Evolutionary conservation across 257 asterid species (phyloP).

Genomic region (Orobanche coerulescens): DNA sequence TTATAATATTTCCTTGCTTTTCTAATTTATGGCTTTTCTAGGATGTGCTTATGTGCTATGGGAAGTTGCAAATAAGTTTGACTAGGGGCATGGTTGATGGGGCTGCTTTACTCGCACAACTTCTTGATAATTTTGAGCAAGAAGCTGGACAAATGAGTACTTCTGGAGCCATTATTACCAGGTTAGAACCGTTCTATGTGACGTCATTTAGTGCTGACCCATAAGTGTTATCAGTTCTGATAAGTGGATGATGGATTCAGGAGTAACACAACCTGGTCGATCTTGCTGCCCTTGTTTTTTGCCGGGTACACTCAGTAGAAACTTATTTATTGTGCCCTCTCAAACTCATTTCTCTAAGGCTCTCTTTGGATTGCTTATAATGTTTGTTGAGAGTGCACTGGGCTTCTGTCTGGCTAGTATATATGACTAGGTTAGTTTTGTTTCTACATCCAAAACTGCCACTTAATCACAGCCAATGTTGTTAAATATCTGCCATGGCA

Average conservation of each 20-base stretch:
- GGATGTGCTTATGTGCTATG: conserved; percentile 79
- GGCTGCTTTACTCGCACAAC: conserved; percentile 56
- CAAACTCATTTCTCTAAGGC: conserved; percentile 3
- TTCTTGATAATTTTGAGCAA: conserved; percentile 66
- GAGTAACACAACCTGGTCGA: conserved; percentile 58
- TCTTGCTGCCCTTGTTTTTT: conserved; percentile 82
- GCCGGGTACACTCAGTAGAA: conserved; percentile 49
- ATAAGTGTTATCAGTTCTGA: conserved; percentile 3
- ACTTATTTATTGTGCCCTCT: conserved; percentile 17
- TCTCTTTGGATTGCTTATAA: conserved; percentile 19
- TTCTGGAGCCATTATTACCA: conserved; percentile 31
- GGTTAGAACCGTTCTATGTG: conserved; percentile 45
- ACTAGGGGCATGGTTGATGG: conserved; percentile 74
- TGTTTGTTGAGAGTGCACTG: no score
- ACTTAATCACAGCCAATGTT: no score
- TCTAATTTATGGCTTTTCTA: conserved; percentile 27
- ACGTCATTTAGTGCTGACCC: conserved; percentile 9
- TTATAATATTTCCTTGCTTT: conserved; percentile 10
- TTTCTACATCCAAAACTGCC: no score
- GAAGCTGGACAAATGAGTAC: conserved; percentile 84
- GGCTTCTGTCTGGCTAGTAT: no score
- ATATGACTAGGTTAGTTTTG: no score
- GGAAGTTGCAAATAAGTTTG: conserved; percentile 67
- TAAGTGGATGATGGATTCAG: conserved; percentile 31
- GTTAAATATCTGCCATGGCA: no score